Conservation (phyloP, 2,329 filamentous ascomycete genomes). For the Exophiala viscosa region DNA sequence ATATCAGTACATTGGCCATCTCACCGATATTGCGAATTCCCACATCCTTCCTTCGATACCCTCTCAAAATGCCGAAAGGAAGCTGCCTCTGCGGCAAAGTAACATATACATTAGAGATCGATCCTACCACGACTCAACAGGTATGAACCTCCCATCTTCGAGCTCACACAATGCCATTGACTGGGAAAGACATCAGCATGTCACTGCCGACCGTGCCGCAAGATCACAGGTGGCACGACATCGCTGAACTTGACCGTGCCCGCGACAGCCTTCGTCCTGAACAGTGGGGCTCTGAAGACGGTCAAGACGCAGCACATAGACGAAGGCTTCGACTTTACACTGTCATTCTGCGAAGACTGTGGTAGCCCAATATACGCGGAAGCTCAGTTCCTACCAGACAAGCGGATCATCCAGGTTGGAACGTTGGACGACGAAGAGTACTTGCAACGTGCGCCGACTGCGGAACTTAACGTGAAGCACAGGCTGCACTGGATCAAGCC, state of each 20-base stretch:
- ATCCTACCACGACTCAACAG: not conserved
- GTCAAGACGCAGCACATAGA: conserved; percentile 4
- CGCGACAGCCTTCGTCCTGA: not conserved
- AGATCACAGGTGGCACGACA: conserved; percentile 2
- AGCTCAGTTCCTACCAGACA: not conserved
- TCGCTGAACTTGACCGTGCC: conserved; percentile 6
- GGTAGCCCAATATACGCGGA: conserved; percentile 7
- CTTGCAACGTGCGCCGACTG: not conserved
- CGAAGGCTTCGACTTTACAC: conserved; percentile 7
- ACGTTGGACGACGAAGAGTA: conserved; percentile 5
- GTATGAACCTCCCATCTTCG: no score
- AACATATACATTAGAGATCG: no score
- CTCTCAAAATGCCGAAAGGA: no score
- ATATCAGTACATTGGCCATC: no score
- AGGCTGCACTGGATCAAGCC: conserved; percentile 2
- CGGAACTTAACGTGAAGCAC: conserved; percentile 7
- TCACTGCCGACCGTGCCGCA: conserved; percentile 9
- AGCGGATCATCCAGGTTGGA: conserved; percentile 4
- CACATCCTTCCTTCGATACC: no score
- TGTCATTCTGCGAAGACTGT: conserved; percentile 3
- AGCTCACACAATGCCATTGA: no score
- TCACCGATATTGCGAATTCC: no score
- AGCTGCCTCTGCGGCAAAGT: no score
- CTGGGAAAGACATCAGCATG: conserved; percentile 2
- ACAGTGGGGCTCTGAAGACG: not conserved